Evolutionary conservation across 176 grass and related monocot genomes (phyloP).

Genomic region (Poa annua): DNA sequence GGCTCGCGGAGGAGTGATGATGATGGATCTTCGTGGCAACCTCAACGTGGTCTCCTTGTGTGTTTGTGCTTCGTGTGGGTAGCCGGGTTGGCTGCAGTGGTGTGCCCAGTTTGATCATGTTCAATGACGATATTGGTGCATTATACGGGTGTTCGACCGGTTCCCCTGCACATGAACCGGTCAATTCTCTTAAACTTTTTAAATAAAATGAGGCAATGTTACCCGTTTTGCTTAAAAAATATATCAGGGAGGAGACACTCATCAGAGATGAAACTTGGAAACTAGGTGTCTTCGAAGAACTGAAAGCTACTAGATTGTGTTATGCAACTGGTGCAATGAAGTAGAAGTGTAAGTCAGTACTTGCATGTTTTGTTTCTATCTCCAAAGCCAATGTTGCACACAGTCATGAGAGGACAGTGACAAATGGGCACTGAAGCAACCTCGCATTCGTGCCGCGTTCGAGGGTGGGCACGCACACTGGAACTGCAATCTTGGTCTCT

Average conservation of each 20-base stretch:
- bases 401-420: conserved; percentile 40
- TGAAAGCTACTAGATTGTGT: not conserved
- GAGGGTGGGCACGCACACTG: conserved; percentile 22
- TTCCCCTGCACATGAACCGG: no score
- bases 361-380: conserved; percentile 5
- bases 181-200: no score
- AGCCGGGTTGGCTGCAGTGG: no score
- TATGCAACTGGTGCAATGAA: not conserved
- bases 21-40: no score
- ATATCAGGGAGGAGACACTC: not conserved
- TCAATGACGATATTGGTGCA: no score
- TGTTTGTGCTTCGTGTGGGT: no score
- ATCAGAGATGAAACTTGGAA: not conserved
- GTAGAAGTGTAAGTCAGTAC: conserved; percentile 29
- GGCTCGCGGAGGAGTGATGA: no score
- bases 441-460: conserved; percentile 29
- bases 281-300: not conserved
- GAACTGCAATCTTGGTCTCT: conserved; percentile 35
- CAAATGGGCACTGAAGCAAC: conserved; percentile 47
- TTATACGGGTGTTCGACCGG: no score
- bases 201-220: no score
- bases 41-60: no score
- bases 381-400: conserved; percentile 21
- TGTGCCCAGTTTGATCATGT: no score
- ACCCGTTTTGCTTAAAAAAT: no score